Conservation (phyloP, 306 rosid genomes). For the Delonix regia region DNA sequence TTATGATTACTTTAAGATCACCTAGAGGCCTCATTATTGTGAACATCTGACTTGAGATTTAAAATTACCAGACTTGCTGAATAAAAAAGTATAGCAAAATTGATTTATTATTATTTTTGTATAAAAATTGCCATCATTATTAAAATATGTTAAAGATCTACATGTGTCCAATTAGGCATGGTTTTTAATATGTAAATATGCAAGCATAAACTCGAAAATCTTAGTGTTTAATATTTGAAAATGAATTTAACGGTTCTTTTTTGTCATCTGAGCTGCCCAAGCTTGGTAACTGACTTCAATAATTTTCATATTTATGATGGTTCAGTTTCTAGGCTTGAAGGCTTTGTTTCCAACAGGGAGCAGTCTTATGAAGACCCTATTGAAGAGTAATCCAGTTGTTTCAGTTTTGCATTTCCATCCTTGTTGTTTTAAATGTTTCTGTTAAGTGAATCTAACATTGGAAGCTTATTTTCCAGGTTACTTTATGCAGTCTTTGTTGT, state of each 20-base stretch:
- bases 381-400: conserved; percentile 84
- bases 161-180: not conserved
- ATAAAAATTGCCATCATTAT: not conserved
- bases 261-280: not conserved
- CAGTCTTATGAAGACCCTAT: conserved; percentile 99
- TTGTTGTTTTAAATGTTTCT: conserved; percentile 29
- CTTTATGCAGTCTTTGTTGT: conserved; percentile 97
- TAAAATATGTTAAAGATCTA: not conserved
- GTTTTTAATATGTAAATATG: not conserved
- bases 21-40: not conserved
- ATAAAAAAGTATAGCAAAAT: not conserved
- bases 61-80: not conserved
- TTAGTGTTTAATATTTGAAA: not conserved
- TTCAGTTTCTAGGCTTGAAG: conserved; percentile 98
- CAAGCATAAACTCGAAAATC: not conserved
- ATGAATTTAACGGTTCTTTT: not conserved
- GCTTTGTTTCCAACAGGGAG: conserved; percentile 99
- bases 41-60: not conserved
- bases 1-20: not conserved
- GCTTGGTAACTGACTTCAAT: conserved; percentile 19
- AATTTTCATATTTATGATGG: conserved; percentile 40
- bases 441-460: conserved; percentile 31
- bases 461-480: conserved; percentile 60
- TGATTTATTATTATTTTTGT: not conserved
- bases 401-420: conserved; percentile 18